phyloP scores from a whole-genome alignment of 441 rosid species.

The Melastoma candidum region DNA sequence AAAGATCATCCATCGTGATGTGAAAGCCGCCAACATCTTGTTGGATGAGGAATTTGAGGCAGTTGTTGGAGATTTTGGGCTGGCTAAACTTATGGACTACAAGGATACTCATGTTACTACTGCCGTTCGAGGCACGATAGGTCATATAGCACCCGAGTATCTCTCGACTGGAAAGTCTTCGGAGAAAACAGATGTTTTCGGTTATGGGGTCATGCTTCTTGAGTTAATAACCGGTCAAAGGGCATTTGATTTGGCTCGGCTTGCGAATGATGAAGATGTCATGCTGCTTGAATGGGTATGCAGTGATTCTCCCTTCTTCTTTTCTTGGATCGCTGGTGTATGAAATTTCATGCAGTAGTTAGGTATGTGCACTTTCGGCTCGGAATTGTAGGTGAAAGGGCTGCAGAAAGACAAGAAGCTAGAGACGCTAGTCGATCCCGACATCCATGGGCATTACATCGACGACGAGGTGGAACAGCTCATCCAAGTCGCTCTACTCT shows the following conservation, averaged over 20 bases:
- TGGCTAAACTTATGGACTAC: constrained; percentile 73
- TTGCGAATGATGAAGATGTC: constrained; percentile 72
- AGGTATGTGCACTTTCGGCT: background rate
- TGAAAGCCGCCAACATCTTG: constrained; percentile 69
- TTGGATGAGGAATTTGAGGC: constrained; percentile 73
- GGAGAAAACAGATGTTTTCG: constrained; percentile 71
- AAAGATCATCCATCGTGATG: constrained; percentile 71
- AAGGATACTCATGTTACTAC: constrained; percentile 72
- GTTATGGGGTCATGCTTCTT: constrained; percentile 84
- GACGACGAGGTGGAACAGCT: constrained; percentile 53
- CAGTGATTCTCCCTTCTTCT: constrained; percentile 1
- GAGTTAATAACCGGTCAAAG: constrained; percentile 81
- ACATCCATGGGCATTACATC: constrained; percentile 39
- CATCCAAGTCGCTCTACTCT: constrained; percentile 60
- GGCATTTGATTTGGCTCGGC: constrained; percentile 79
- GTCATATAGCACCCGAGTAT: constrained; percentile 72
- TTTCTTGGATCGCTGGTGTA: background rate
- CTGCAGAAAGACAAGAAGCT: constrained; percentile 45
- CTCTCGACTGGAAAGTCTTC: constrained; percentile 70
- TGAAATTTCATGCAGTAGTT: background rate
- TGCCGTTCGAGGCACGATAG: constrained; percentile 69
- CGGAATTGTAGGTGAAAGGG: constrained; percentile 43
- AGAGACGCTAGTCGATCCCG: constrained; percentile 47
- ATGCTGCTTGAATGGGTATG: constrained; percentile 84
- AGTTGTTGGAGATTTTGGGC: constrained; percentile 69